These are phyloP conservation scores for Cylindrotheca fusiformis DNA, from an alignment of 108 stramenopile genomes.

Conservation along the genomic window DNA sequence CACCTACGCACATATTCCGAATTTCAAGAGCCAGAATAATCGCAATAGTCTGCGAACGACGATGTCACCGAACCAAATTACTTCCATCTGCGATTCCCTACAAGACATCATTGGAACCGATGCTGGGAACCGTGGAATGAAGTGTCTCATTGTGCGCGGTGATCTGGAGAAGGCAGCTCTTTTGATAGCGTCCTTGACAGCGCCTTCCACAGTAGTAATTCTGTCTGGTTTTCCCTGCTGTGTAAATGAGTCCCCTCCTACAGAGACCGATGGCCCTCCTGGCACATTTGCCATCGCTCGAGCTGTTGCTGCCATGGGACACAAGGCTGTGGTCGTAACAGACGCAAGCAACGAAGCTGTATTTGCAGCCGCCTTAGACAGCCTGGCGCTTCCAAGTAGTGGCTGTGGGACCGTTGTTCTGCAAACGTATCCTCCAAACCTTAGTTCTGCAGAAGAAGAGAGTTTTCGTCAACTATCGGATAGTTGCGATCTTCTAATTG, in stretches of 20 bases:
- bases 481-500: constrained; percentile 49
- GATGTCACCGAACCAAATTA: background rate
- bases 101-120: constrained; percentile 61
- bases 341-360: constrained; percentile 68
- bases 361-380: constrained; percentile 34
- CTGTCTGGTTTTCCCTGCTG: constrained; percentile 86
- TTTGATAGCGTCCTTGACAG: constrained; percentile 18
- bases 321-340: constrained; percentile 54
- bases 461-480: constrained; percentile 40
- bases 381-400: constrained; percentile 14
- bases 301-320: constrained; percentile 50
- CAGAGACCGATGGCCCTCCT: constrained; percentile 87
- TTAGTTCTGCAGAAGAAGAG: constrained; percentile 37
- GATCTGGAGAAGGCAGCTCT: constrained; percentile 47
- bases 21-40: too few relatives aligned
- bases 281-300: constrained; percentile 67
- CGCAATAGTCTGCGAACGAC: too few relatives aligned
- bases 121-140: constrained; percentile 69
- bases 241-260: constrained; percentile 60
- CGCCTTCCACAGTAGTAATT: constrained; percentile 42
- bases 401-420: constrained; percentile 22
- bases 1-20: too few relatives aligned
- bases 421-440: constrained; percentile 46
- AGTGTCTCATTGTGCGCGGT: constrained; percentile 46
- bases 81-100: constrained; percentile 5